These are phyloP conservation scores for Geotrichum restrictum DNA, from an alignment of 1,139 yeast species.

Conservation along the genomic window DNA sequence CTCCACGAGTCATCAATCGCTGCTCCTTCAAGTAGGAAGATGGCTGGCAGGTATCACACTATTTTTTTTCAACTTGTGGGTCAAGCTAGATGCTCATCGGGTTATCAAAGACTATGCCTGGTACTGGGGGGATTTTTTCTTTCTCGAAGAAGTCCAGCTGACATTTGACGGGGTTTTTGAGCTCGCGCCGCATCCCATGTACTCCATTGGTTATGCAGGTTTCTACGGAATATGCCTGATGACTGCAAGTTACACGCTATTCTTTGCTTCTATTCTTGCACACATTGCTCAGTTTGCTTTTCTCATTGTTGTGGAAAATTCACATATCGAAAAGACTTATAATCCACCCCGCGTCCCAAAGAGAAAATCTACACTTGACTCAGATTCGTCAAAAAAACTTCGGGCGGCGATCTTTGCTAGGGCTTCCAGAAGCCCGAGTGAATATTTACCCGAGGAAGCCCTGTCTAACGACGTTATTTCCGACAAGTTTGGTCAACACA, in stretches of 20 bases:
- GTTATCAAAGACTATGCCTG: slow-evolving; percentile 90
- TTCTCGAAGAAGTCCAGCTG: slow-evolving; percentile 71
- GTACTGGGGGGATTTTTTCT: slow-evolving; percentile 95
- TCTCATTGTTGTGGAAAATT: slow-evolving; percentile 74
- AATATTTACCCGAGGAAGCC: slow-evolving; percentile 2
- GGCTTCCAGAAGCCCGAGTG: not conserved
- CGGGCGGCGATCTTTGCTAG: slow-evolving; percentile 10
- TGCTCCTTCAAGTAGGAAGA: slow-evolving; percentile 38
- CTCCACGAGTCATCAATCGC: slow-evolving; percentile 43
- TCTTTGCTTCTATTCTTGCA: slow-evolving; percentile 68
- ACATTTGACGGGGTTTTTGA: slow-evolving; percentile 89
- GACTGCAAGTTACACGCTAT: slow-evolving; percentile 69
- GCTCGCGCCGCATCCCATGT: slow-evolving; percentile 92
- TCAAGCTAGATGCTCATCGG: slow-evolving; percentile 84
- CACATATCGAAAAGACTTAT: slow-evolving; percentile 82
- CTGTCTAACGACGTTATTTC: slow-evolving; percentile 12
- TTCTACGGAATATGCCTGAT: slow-evolving; percentile 81
- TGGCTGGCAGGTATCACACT: slow-evolving; percentile 46
- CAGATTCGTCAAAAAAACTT: slow-evolving; percentile 14
- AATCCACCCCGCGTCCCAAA: slow-evolving; percentile 37
- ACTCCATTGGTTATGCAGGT: slow-evolving; percentile 84
- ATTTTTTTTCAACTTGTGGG: slow-evolving; percentile 76
- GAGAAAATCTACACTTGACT: slow-evolving; percentile 20
- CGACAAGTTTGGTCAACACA: slow-evolving; percentile 13
- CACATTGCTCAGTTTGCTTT: slow-evolving; percentile 78